Conservation (phyloP, 768 basidiomycete genomes). For the Cystobasidium ongulense region DNA sequence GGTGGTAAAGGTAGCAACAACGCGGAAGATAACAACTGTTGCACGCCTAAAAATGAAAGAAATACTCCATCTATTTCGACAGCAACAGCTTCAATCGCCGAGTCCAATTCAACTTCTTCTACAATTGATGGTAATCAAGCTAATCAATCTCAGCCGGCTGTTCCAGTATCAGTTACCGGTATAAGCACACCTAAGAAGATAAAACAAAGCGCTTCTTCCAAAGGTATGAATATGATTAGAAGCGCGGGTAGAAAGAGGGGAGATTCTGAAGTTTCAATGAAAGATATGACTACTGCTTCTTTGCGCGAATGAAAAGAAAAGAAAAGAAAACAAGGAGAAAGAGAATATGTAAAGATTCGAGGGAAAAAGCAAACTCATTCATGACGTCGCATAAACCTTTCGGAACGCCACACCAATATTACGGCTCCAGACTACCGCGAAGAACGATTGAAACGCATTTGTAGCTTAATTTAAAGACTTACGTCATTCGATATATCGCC, state of each 20-base stretch:
- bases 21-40: neutral
- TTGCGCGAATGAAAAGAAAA: neutral
- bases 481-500: no score
- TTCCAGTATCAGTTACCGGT: neutral
- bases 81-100: neutral
- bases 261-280: slow-evolving; percentile 30
- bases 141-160: neutral
- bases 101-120: neutral
- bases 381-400: no score
- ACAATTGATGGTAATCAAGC: neutral
- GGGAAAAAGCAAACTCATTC: no score
- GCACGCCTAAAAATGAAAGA: neutral
- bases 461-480: no score
- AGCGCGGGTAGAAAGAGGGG: slow-evolving; percentile 17
- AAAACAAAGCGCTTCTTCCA: neutral
- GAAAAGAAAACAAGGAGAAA: no score
- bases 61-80: neutral
- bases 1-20: neutral
- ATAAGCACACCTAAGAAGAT: neutral
- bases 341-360: no score
- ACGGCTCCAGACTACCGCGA: no score
- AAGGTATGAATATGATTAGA: slow-evolving; percentile 13
- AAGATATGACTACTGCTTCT: slow-evolving; percentile 5
- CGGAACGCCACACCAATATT: no score
- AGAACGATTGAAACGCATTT: no score